phyloP scores from a whole-genome alignment of 2,329 filamentous ascomycete species.

The Sporothrix pseudoabietina region DNA sequence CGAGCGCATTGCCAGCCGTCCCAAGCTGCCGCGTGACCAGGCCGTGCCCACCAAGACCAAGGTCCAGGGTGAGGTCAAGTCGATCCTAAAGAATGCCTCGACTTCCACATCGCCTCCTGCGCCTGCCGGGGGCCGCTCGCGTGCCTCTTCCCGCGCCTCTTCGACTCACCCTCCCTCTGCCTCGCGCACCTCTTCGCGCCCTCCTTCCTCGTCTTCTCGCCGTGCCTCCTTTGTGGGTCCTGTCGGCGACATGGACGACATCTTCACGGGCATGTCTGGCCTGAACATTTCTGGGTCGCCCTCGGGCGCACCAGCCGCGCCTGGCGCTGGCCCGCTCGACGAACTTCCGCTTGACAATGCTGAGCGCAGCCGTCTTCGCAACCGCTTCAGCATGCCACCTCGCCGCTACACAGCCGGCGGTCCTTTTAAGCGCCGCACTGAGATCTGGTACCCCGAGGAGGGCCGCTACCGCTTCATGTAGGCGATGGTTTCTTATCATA shows the following conservation, averaged over 20 bases:
- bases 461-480: conserved; percentile 33
- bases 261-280: conserved; percentile 28
- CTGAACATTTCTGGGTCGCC: conserved; percentile 27
- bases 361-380: conserved; percentile 35
- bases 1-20: conserved; percentile 39
- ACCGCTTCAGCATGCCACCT: conserved; percentile 36
- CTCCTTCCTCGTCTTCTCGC: conserved; percentile 22
- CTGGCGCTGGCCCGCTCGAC: conserved; percentile 26
- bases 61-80: conserved; percentile 37
- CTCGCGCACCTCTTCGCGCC: conserved; percentile 15
- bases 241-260: conserved; percentile 15
- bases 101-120: conserved; percentile 10
- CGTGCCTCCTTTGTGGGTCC: conserved; percentile 25
- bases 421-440: conserved; percentile 35
- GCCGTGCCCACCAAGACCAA: conserved; percentile 27
- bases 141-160: conserved; percentile 10
- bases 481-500: neutral
- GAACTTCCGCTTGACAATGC: neutral
- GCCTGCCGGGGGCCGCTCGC: conserved; percentile 6
- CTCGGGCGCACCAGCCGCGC: neutral
- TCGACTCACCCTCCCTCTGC: conserved; percentile 15
- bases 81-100: conserved; percentile 40
- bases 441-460: conserved; percentile 37
- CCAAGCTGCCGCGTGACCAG: conserved; percentile 34
- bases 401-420: conserved; percentile 33